Conservation (phyloP, 805 yeast species). For the Ogataea parapolymorpha region DNA sequence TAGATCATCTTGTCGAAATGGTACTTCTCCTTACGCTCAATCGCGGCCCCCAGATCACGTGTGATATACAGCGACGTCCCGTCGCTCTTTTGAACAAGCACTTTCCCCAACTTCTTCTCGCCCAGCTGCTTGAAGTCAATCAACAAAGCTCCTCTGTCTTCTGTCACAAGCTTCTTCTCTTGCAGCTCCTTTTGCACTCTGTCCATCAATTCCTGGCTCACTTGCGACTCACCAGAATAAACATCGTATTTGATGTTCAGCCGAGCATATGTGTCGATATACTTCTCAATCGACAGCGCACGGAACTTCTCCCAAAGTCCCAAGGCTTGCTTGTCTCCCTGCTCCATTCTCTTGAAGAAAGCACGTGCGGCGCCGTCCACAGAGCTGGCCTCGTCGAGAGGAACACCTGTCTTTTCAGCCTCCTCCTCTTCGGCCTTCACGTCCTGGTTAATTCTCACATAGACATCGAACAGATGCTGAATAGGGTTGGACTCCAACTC, state of each 20-base stretch:
- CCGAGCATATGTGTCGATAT: constrained; percentile 85
- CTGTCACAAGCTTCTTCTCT: constrained; percentile 69
- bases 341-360: constrained; percentile 88
- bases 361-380: constrained; percentile 84
- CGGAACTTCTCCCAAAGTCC: constrained; percentile 84
- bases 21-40: constrained; percentile 78
- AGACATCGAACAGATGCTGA: constrained; percentile 90
- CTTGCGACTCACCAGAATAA: constrained; percentile 96
- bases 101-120: constrained; percentile 90
- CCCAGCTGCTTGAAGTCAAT: constrained; percentile 76
- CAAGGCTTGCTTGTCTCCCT: constrained; percentile 81
- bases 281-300: constrained; percentile 82
- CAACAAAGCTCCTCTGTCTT: constrained; percentile 86
- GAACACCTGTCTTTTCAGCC: constrained; percentile 47
- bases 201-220: constrained; percentile 67
- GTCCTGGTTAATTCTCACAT: constrained; percentile 81
- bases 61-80: constrained; percentile 93
- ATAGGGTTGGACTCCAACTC: constrained; percentile 75
- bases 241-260: constrained; percentile 83
- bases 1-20: constrained; percentile 94
- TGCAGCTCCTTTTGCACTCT: constrained; percentile 59
- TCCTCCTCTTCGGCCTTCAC: constrained; percentile 61
- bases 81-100: constrained; percentile 88
- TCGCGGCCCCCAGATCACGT: constrained; percentile 96
- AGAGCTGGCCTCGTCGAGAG: constrained; percentile 41